Percentiles rank a stretch among this genome's conserved stretches.
These are phyloP conservation scores for Neurospora crassa DNA, from an alignment of 2,329 filamentous ascomycete genomes.

Conservation along the genomic window DNA sequence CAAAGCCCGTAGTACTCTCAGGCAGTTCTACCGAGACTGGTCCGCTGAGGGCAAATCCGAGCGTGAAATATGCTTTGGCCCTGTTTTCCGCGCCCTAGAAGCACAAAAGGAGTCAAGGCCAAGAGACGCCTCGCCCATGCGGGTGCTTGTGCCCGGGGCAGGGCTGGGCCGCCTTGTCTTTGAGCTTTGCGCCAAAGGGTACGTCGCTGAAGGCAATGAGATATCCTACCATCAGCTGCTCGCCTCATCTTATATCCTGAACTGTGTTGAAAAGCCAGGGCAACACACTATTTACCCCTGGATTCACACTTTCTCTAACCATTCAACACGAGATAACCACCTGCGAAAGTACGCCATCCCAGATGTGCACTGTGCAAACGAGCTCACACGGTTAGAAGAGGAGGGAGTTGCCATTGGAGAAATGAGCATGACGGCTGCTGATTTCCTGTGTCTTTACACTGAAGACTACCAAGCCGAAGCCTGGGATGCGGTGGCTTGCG, in stretches of 20 bases:
- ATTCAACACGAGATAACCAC: conserved; percentile 63
- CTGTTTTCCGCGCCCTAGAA: conserved; percentile 58
- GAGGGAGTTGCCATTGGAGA: conserved; percentile 34
- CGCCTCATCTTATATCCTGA: conserved; percentile 68
- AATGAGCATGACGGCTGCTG: conserved; percentile 90
- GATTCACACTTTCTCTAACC: conserved; percentile 81
- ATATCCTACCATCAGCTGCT: conserved; percentile 97
- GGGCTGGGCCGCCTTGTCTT: conserved; percentile 84
- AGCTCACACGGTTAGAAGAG: conserved; percentile 30
- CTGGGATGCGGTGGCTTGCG: conserved; percentile 78
- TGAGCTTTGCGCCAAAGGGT: conserved; percentile 68
- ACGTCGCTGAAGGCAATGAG: conserved; percentile 77
- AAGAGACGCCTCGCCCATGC: conserved; percentile 31
- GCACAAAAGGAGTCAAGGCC: conserved; percentile 21
- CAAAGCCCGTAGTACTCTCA: conserved; percentile 84
- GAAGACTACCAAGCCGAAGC: conserved; percentile 46
- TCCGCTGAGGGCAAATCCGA: conserved; percentile 66
- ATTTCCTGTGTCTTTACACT: conserved; percentile 82
- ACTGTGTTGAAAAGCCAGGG: conserved; percentile 48
- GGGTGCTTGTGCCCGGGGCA: conserved; percentile 79
- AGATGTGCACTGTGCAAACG: conserved; percentile 62
- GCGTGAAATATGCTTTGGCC: conserved; percentile 66
- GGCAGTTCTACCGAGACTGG: conserved; percentile 96
- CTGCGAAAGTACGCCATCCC: conserved; percentile 65
- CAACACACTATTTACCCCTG: conserved; percentile 76